Percentiles rank a stretch among this genome's conserved stretches.
Conservation (phyloP, 495 filamentous ascomycete species). For the Penicillium odoratum region DNA sequence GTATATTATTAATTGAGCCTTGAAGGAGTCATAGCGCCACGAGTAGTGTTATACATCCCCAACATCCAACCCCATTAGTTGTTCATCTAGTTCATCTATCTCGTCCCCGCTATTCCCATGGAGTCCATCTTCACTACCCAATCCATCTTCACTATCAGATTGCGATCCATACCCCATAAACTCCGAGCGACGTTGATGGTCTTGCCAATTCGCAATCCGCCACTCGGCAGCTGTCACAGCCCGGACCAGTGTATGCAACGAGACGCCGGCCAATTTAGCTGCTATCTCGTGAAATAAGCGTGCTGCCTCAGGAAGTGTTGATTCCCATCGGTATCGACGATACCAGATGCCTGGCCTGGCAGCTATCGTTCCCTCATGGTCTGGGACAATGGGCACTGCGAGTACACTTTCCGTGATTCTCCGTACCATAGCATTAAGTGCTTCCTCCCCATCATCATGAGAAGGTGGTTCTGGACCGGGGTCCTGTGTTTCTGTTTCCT, state of each 20-base stretch:
- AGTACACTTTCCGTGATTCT: constrained; percentile 39
- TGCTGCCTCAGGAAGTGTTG: constrained; percentile 56
- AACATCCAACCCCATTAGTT: constrained; percentile 29
- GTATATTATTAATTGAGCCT: not conserved
- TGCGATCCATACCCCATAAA: constrained; percentile 23
- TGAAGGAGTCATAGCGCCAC: too few species aligned
- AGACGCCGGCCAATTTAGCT: constrained; percentile 50
- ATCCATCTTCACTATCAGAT: constrained; percentile 22
- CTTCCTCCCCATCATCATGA: constrained; percentile 19
- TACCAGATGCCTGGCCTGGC: constrained; percentile 55
- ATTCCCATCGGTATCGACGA: constrained; percentile 54
- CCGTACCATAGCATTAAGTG: constrained; percentile 35
- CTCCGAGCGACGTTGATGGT: constrained; percentile 34
- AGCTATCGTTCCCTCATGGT: constrained; percentile 27
- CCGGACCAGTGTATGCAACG: constrained; percentile 45
- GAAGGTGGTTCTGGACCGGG: not conserved
- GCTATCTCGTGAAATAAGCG: constrained; percentile 55
- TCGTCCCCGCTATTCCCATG: constrained; percentile 13
- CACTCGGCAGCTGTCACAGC: constrained; percentile 50
- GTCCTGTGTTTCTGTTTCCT: constrained; percentile 18
- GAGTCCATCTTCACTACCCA: not conserved
- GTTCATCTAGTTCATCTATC: constrained; percentile 31
- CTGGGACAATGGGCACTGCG: constrained; percentile 28
- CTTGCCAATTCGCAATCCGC: constrained; percentile 43
- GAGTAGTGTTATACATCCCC: constrained; percentile 12